Evolutionary conservation across 768 basidiomycete genomes (phyloP), one percentile per base, ranked within the genome.

Genomic region (Psilocybe cyanescens): DNA sequence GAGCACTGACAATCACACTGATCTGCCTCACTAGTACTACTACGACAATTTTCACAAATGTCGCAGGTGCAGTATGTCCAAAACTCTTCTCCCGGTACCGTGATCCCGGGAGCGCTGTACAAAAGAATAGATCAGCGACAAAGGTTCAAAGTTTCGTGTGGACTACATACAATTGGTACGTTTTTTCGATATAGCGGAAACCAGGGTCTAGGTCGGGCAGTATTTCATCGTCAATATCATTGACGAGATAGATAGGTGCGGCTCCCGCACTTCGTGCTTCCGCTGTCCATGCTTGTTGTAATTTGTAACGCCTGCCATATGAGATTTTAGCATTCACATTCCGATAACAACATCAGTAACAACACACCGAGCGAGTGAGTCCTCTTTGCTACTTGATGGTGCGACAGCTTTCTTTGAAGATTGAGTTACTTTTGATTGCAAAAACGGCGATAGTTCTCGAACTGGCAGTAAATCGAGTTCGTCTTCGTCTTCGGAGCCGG

Each of bases 101-200:
- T 54, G 16, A 72, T 60, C 19, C 62, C 66, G n/a, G 48, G 45
- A 19, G 61, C 58, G 58, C 68, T 66, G 44, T 47, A 55, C 46
- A 28, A 47, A 30, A 52, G 4, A 45, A 57, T 58, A 39, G 63
- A 61, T 45, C 69, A 74, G 24, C 19, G 59, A 50, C 17, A 5
- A n/a, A 12, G 17, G 33, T 7, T 7, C 33, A 35, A 11, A 44
- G 14, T 14, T 11, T 28, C 7, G 17, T 9, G 55, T 29, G 17
- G 29, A 49, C 16, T 50, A 39, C 49, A 73, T 66, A 82, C 83
- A 80, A 82, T 11, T 72, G 57, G 55, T 88, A 89, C 8, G 76
- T 74, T 39, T 71, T 73, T 66, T 90, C 88, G 11, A 86, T 62
- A 66, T 88, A 90, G 57, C 60, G 57, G 55, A 90, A 89, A 14